Evolutionary conservation across 139 green algal genomes (phyloP), one percentile per base, ranked within the genome.

Genomic region (Prasinococcaceae sp.): DNA sequence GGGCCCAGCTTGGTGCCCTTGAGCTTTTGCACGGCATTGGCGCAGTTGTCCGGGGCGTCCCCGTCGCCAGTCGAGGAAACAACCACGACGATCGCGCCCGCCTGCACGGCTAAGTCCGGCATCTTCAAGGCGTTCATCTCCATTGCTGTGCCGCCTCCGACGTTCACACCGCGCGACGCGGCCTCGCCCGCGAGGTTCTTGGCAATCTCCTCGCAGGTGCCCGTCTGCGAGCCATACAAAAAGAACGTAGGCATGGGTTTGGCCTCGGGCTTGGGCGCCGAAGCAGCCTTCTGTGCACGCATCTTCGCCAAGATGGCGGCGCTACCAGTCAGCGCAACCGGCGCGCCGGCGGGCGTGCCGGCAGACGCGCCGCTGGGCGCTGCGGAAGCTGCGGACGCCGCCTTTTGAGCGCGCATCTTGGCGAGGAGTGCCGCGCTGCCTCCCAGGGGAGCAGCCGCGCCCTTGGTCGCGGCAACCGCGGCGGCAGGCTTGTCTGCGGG

Each of bases 171-270:
- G 17, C 46, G 78, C 75, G 50, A 76, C 58, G 56, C 14, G 1
- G 76, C 80, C 53, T 93, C 82, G 12, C 81, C 85, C 19, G 78
- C 69, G 26, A 96, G 73, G 51, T 69, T 79, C 30, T 78, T 74
- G 4, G 87, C 90, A 50, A 97, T 93, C 68, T 96, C 89, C 36
- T 76, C 52, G 1, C 73, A 67, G 0, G 84, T 95, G 47, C 88
- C 89, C 0, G 84, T 93, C 70, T 96, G 89, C 9, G 81, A 93
- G 4, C 68, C 86, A 60, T 89, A 95, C 50, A 85, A 49, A 12
- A 96, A 66, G 4, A 61, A 16, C 32, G 8, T 10, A 3, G 58
- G 35, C 1, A 79, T n/a, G n/a, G n/a, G 47, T 17, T 53, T 30
- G 32, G n/a, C 29, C 16, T 20, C 19, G 12, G 17, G 19, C 8